Evolutionary conservation across 129 eudicot species (phyloP), one percentile per base, ranked within the genome.

Genomic region (Oenanthe sinensis): DNA sequence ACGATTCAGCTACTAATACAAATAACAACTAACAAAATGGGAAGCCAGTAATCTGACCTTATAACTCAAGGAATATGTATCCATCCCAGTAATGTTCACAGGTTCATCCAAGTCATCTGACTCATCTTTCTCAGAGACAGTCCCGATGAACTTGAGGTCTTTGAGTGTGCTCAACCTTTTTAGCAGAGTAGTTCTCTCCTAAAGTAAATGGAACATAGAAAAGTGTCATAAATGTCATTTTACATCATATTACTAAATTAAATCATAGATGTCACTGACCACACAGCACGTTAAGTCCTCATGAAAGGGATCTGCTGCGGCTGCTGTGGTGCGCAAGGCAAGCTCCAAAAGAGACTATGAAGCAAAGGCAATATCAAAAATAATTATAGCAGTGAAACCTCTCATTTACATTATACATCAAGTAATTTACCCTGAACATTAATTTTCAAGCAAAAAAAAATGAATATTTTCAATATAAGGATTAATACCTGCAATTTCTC

Each of bases 231-330:
- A 39, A 42, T 60, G 55, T 50, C 14, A 42, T 12, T 80, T 50
- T 8, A 69, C 52, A 79, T 30, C 19, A 33, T 14, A 46, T 60
- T 60, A 20, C 1, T 12, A 63, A 65, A 67, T 52, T 68, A 37
- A 24, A 39, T 39, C 36, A 74, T 43, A 37, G 77, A 62, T 36
- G 79, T 77, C 55, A 90, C 97, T 69, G 14, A 95, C 98, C 92
- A 95, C 98, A 82, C 86, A 91, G 79, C 98, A 95, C 47, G 87
- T 90, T 79, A 95, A 85, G 62, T 95, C 97, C 83, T 95, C 98
- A 54, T 95, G 91, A 75, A 81, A 95, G 76, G 98, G 98, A 88
- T 95, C 98, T 81, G 98, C 97, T 77, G 95, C 98, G 77, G 98
- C 98, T 54, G 97, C 93, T 60, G 98, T 89, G 40, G 94, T 84